Evolutionary conservation across 1,284 basidiomycete genomes (phyloP).

Genomic region (Cutaneotrichosporon curvatum): DNA sequence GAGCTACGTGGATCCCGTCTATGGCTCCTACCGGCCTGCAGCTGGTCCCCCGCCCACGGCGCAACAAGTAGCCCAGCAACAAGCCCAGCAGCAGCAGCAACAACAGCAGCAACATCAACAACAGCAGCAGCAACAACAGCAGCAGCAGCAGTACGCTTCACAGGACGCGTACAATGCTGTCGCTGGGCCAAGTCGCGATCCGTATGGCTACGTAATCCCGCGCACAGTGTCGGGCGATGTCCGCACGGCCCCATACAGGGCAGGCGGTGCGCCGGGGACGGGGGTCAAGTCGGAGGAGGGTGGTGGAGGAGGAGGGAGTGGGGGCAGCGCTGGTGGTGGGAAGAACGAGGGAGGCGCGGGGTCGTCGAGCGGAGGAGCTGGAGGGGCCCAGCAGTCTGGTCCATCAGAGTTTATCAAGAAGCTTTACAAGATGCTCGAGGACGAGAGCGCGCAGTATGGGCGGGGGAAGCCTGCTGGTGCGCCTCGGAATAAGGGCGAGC

Average conservation of each 20-base stretch:
- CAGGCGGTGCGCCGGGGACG: neutral
- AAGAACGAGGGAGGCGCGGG: neutral
- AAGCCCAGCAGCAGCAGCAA: neutral
- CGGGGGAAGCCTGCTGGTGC: slow-evolving; percentile 29
- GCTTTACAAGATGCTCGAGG: slow-evolving; percentile 64
- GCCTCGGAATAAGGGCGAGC: slow-evolving; percentile 22
- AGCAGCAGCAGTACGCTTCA: neutral
- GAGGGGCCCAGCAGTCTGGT: slow-evolving; percentile 21
- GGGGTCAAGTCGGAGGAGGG: neutral
- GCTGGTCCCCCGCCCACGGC: neutral
- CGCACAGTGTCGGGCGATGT: too few relatives aligned
- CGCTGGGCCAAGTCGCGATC: slow-evolving; percentile 14
- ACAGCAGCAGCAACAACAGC: neutral
- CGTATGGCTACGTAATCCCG: slow-evolving; percentile 3
- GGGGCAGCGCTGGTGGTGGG: neutral
- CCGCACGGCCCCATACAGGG: too few relatives aligned
- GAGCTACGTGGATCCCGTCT: slow-evolving; percentile 11
- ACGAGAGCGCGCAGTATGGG: slow-evolving; percentile 35
- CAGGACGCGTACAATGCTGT: slow-evolving; percentile 11
- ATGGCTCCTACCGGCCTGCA: slow-evolving; percentile 4
- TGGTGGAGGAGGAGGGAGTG: neutral
- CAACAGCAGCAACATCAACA: too few relatives aligned
- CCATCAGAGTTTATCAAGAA: slow-evolving; percentile 86
- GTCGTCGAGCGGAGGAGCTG: neutral
- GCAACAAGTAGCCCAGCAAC: too few relatives aligned